Evolutionary conservation across 257 asterid genomes (phyloP), one percentile per base, ranked within the genome.

Genomic region (Buddleja alternifolia): DNA sequence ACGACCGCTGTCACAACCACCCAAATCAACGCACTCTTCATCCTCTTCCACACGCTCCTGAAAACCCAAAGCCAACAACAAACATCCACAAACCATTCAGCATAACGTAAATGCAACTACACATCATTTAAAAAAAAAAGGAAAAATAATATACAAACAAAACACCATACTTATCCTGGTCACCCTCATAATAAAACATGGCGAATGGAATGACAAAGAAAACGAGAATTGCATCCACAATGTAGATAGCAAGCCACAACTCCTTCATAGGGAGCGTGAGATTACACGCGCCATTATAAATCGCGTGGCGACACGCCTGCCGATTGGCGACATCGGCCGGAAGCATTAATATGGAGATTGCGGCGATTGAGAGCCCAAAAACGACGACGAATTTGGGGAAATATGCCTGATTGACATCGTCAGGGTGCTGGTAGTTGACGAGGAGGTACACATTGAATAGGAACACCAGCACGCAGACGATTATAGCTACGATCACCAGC

Each of bases 301-400:
- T 82, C 64, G 99, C 89, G 74, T 91, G 90, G 37, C 92, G 89
- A 70, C 99, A 94, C 16, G 99, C 99, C 79, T 91, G 97, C 75
- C 97, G 85, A 24, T 94, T 94, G 0, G 99, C 99, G 7, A 94
- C 98, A 58, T 94, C 99, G 0, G 98, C 99, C 6, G 99, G 99
- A 4, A 94, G 86, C 99, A 94, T 94, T 25, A 91, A 80, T 51
- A 94, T 94, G 10, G 99, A 94, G 78, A 94, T 91, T 12, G 98
- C 98, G 9, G 99, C 98, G 37, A 94, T 67, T 54, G 99, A 84
- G 51, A 94, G 95, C 19, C 99, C 99, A 75, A 94, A 78, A 63
- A 94, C 92, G 76, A 94, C 99, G 41, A 94, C 99, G 62, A 94
- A 78, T 82, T 94, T 94, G 63, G 98, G 99, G 73, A 94, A 89